phyloP scores from a whole-genome alignment of 1,284 basidiomycete genomes.

The Moesziomyces antarcticus region DNA sequence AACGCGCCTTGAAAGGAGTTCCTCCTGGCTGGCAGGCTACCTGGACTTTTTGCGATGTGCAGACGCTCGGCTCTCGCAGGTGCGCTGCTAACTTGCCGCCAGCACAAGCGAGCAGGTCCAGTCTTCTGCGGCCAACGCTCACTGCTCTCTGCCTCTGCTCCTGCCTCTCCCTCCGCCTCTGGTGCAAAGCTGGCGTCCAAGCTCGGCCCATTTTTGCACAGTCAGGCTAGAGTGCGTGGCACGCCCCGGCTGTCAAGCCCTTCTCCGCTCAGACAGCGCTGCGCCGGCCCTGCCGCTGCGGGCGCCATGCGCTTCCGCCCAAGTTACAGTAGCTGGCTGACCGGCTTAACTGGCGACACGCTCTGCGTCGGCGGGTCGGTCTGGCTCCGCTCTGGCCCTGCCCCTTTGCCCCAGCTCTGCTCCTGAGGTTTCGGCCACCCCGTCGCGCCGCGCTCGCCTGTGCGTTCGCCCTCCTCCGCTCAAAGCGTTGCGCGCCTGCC shows the following conservation, averaged over 20 bases:
- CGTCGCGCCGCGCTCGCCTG: too few species aligned
- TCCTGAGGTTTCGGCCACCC: neutral
- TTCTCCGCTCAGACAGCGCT: constrained; percentile 15
- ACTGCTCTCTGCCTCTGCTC: too few species aligned
- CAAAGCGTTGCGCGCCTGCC: neutral
- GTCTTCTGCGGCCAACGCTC: neutral
- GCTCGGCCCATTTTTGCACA: neutral
- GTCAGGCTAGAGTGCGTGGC: neutral
- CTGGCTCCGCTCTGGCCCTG: too few species aligned
- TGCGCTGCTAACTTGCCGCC: neutral
- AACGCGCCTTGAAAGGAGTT: neutral
- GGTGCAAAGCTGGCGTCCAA: too few species aligned
- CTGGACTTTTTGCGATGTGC: too few species aligned
- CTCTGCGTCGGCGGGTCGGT: neutral
- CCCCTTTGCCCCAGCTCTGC: too few species aligned
- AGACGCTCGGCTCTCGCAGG: too few species aligned
- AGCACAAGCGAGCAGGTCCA: neutral
- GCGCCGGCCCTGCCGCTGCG: constrained; percentile 2
- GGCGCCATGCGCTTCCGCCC: too few species aligned
- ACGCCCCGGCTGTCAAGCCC: constrained; percentile 8
- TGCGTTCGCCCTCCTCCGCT: neutral
- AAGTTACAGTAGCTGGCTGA: too few species aligned
- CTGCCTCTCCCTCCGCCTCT: too few species aligned
- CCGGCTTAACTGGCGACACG: neutral
- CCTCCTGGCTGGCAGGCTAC: neutral